Evolutionary conservation across 2,329 filamentous ascomycete species (phyloP), one percentile per base, ranked within the genome.

Genomic region (Diaporthe australafricana): DNA sequence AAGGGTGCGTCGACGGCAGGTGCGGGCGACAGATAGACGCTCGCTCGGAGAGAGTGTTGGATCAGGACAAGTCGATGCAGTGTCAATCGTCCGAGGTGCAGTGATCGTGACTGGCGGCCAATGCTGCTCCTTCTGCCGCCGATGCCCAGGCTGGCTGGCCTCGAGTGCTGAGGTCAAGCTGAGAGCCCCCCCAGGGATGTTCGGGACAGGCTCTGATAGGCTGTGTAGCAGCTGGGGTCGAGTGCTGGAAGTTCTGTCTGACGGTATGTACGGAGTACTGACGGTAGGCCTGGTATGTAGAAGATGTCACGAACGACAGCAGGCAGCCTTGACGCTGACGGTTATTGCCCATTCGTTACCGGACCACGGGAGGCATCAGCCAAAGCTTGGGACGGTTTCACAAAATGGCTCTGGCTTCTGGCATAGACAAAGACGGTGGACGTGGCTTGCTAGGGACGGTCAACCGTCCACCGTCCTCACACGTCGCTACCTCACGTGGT

Each of bases 131-230:
- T 35, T n/a, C 52, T 38, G 53, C 53, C 53, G 20, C n/a, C 32
- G 2, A 38, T 14, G 32, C 22, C 30, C n/a, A 38, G 53, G 30
- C 50, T 25, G 22, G 27, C 9, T 35, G 30, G 52, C 30, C 52
- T 17, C 27, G 60, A 48, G 27, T 63, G 60, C 60, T 48, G 27
- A 48, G 57, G 60, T 22, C n/a, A 45, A 50, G 30, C 42, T 50
- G 60, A 7, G 30, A 14, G 17, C 16, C 42, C 16, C 42, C 27
- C 42, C 27, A 35, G 60, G 30, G n/a, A 16, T 25, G 30, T 30
- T 50, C 60, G 60, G 45, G 60, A 65, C 30, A 38, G 60, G 42
- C 42, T 65, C 60, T 65, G 60, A 65, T 65, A 65, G 60, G 60
- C 60, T 8, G 30, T 30, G 17, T 8, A 16, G 45, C 27, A n/a